Evolutionary conservation across 345 rosid species (phyloP), one percentile per base, ranked within the genome.

Genomic region (Gossypioides kirkii): DNA sequence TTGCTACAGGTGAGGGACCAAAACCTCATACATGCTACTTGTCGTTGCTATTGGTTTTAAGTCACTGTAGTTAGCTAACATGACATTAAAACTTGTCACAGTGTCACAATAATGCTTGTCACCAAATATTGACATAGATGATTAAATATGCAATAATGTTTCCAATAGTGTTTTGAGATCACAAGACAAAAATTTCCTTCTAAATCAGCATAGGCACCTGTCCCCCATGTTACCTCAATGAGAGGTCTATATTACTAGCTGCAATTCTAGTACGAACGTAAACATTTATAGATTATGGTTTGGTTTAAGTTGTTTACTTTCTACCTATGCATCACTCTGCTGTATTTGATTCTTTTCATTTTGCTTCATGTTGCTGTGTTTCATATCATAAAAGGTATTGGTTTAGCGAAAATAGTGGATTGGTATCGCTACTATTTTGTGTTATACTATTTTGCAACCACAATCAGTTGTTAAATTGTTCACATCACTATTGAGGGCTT

Each of bases 21-120:
- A 76, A 74, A 74, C 77, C 79, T 78, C 73, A 59, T 62, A 75
- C 80, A 72, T 80, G 84, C 83, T 87, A 28, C 85, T 77, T 86
- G 87, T 84, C 82, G 78, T 70, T 38, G 78, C 79, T 58, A 71
- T 76, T 60, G 52, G 75, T 81, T 76, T 76, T 74, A 12, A 0
- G 80, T 81, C 81, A 66, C 79, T 82, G 64, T 79, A 75, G 76
- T 70, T 42, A 2, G 3, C 68, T 46, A n/a, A 74, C 79, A 65
- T 11, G 69, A 74, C 77, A 80, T 41, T 62, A 25, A 26, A 61
- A 76, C 26, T 61, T 55, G 60, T 55, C 26, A 9, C 25, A n/a
- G 2, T 32, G 78, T 77, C 85, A 54, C 64, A 26, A 4, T 71
- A 46, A 20, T 55, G 69, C 25, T 64, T 70, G 73, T 74, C 78